Evolutionary conservation across 768 basidiomycete species (phyloP), one percentile per base, ranked within the genome.

Genomic region (Tricholoma bakamatsutake): DNA sequence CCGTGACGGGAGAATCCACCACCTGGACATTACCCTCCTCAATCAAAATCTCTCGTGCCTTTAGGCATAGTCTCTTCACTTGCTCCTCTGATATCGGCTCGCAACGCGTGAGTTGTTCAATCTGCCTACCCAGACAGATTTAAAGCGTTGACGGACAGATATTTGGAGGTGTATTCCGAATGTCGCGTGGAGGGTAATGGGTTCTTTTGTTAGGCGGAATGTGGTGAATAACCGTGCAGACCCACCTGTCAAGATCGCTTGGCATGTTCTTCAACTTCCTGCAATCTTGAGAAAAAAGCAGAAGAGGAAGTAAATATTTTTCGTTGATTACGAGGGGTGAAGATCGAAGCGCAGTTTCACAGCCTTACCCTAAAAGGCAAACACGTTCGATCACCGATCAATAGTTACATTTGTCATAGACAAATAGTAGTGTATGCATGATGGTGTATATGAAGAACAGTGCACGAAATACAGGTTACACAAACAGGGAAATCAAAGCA

Each of bases 21-120:
- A 57, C 43, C 40, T 98, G 95, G 1, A 99, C 94, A 68, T 99
- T 99, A 2, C 90, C 96, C 72, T 98, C 96, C 72, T 98, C 96
- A 64, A 98, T 92, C 31, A 98, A 76, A 55, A 98, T 95, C 74
- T 98, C 97, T 56, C 94, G 82, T 24, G 97, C 97, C 67, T 97
- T 98, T 64, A 94, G 77, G 73, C 96, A 99, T 7, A 99, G 80
- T 62, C 89, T 80, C 68, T 97, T 98, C 61, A 99, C 97, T 64
- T 96, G 87, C 57, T 92, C 89, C 71, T 99, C 96, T 27, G 93
- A 90, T 64, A 99, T 95, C 55, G 90, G 89, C 64, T 97, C 91
- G 73, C 96, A 98, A 57, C 89, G 88, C 67, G 85, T 83, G 50
- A 98, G 83, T 68, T 96, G 94, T 61, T 87, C 92, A 57, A 98